Base-by-base conservation (phyloP, 2,329 filamentous ascomycete genomes). In the Polytolypa hystricis region DNA sequence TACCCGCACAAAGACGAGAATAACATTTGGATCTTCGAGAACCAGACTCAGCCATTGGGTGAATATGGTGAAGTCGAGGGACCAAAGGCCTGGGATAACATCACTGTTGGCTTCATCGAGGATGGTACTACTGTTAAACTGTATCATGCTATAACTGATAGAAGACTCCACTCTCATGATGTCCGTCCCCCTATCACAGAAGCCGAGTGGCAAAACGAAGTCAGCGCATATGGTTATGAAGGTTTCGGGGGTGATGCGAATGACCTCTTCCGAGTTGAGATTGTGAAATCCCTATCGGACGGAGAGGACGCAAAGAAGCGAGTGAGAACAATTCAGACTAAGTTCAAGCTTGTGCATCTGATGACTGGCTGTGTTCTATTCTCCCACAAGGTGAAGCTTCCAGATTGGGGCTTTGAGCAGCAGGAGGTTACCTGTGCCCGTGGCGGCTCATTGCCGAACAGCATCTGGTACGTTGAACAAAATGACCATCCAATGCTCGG, bases 1-100 rank as follows among this genome's bases (percentile, higher is more conserved):
- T 98, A 98, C 54, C 91, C 91, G 5, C 91, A 98, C 73, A 96
- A 96, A 71, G 91, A 98, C 53, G 85, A 94, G 57, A 98, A 98
- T 73, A 98, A 98, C 58, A 51, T 93, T 39, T 98, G 84, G 77
- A 64, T 95, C 23, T 58, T 96, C 39, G 91, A 98, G 68, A 98
- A 98, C 60, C 84, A 93, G 65, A 98, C 91, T 6, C 85, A 95
- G 54, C 91, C 91, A 7, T 69, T 91, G 12, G 79, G 78, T 39
- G 66, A 74, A 37, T 74, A 85, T 47, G 86, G 84, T 36, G 71
- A 83, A 43, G 80, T 94, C 45, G 79, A 82, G 48, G 87, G 87
- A 29, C 83, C 85, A 2, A 65, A 69, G 33, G 89, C 86, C 6
- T 96, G 89, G 89, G 82, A 94, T 54, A 74, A 69, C 35, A 58